phyloP scores from a whole-genome alignment of 1,284 basidiomycete genomes.

The Tilletia caries region DNA sequence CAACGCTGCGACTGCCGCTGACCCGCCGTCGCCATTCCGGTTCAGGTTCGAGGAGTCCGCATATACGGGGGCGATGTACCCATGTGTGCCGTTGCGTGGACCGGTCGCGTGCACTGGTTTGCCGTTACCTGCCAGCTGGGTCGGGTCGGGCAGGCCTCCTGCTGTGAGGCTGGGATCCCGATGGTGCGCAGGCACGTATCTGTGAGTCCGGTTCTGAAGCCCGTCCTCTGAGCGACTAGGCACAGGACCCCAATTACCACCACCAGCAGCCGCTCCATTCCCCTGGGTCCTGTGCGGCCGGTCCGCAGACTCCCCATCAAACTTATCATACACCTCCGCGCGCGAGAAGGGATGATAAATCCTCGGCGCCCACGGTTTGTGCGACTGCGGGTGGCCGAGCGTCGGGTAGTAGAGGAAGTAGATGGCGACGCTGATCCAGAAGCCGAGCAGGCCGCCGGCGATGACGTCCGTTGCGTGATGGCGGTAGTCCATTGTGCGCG shows the following conservation, averaged over 20 bases:
- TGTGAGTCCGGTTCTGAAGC: too few relatives aligned
- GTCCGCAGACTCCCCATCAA: slow-evolving; percentile 21
- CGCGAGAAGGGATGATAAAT: slow-evolving; percentile 12
- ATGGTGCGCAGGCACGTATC: not conserved
- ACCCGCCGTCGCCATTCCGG: too few relatives aligned
- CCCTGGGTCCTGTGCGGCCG: not conserved
- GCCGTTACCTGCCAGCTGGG: too few relatives aligned
- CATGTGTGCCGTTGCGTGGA: not conserved
- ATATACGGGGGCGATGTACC: not conserved
- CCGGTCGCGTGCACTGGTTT: slow-evolving; percentile 1
- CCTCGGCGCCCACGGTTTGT: slow-evolving; percentile 36
- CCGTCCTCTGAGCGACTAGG: not conserved
- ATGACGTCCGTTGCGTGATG: slow-evolving; percentile 65
- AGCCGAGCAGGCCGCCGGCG: slow-evolving; percentile 73
- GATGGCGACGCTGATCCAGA: slow-evolving; percentile 69
- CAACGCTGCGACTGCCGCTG: too few relatives aligned
- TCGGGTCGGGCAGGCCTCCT: not conserved
- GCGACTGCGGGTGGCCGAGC: slow-evolving; percentile 26
- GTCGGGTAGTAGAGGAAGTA: slow-evolving; percentile 42
- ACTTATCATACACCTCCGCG: slow-evolving; percentile 15
- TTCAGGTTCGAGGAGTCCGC: not conserved
- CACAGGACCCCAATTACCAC: not conserved
- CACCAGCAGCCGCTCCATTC: slow-evolving; percentile 3
- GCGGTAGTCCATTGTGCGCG: slow-evolving; percentile 56
- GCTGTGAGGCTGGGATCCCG: not conserved